Base-by-base conservation (phyloP, 2,329 filamentous ascomycete genomes). In the Verticillium alfalfae region DNA sequence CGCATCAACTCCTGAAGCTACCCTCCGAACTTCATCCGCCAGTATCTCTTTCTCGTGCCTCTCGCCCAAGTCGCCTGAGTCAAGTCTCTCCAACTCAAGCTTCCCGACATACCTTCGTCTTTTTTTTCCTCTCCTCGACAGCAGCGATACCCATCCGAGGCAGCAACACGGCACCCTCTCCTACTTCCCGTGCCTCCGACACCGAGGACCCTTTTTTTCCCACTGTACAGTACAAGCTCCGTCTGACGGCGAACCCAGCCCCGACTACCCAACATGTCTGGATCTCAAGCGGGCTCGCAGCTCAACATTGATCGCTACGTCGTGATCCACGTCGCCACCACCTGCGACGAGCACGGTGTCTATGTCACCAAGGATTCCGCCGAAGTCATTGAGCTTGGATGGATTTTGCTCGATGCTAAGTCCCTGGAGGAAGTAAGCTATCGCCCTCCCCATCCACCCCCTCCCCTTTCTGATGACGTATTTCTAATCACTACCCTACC, bases 301-400 rank as follows among this genome's bases (percentile, higher is more conserved):
- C 84, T 88, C 69, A 90, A 90, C 79, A 86, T 97, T 78, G 95
- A 99, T 81, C 91, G 94, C 76, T 99, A 97, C 79, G 90, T 97
- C 68, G 92, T 99, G 72, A 97, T 98, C 76, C 95, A 99, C 78
- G 94, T 98, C 73, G 95, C 95, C 66, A 99, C 95, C 39, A 99
- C 95, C 69, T 99, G 95, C 79, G 95, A 99, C 77, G 95, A 99
- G 78, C 95, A 99, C 79, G 95, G 95, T 66, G 95, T 99, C 67
- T 99, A 99, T 78, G 95, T 99, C 63, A 99, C 95, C 64, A 98
- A 98, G 80, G 95, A 99, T 79, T 98, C 95, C 63, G 95, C 95
- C 65, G 95, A 99, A 81, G 95, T 99, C 68, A 99, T 99, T 77
- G 95, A 99, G 85, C 85, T 99, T 74, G 95, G 94, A 66, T 99